A percentile compares a stretch with the other conserved stretches of the same genome.
Conservation (phyloP, 768 basidiomycete species). For the Leccinum variicolor region DNA sequence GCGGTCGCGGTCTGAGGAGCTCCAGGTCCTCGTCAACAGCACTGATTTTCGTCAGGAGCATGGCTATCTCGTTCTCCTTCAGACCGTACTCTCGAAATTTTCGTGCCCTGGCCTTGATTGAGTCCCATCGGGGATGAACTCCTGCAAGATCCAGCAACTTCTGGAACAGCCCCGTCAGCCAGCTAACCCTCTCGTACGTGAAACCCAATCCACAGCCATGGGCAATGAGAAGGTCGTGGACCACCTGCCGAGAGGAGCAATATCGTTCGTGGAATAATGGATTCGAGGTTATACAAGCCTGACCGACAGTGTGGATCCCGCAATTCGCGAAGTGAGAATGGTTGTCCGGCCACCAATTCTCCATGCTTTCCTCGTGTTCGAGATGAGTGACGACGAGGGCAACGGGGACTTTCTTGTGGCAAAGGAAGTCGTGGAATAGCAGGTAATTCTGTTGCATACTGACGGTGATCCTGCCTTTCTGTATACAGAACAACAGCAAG, state of each 20-base stretch:
- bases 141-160: constrained; percentile 22
- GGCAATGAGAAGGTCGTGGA: constrained; percentile 20
- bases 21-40: constrained; percentile 21
- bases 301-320: constrained; percentile 24
- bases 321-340: constrained; percentile 15
- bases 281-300: constrained; percentile 35
- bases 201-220: constrained; percentile 18
- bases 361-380: constrained; percentile 35
- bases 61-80: constrained; percentile 18
- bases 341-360: constrained; percentile 34
- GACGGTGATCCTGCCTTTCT: constrained; percentile 29
- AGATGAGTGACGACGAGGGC: constrained; percentile 34
- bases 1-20: constrained; percentile 4
- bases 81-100: constrained; percentile 29
- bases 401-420: constrained; percentile 30
- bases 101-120: constrained; percentile 18
- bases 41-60: constrained; percentile 19
- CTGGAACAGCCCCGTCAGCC: constrained; percentile 22
- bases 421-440: constrained; percentile 33
- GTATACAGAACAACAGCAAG: constrained; percentile 40
- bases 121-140: constrained; percentile 19
- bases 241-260: constrained; percentile 16
- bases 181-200: constrained; percentile 22
- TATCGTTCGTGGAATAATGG: constrained; percentile 27
- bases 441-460: constrained; percentile 29